These are phyloP conservation scores for Elongisporangium anandrum DNA, from an alignment of 352 stramenopile species.

Conservation along the genomic window DNA sequence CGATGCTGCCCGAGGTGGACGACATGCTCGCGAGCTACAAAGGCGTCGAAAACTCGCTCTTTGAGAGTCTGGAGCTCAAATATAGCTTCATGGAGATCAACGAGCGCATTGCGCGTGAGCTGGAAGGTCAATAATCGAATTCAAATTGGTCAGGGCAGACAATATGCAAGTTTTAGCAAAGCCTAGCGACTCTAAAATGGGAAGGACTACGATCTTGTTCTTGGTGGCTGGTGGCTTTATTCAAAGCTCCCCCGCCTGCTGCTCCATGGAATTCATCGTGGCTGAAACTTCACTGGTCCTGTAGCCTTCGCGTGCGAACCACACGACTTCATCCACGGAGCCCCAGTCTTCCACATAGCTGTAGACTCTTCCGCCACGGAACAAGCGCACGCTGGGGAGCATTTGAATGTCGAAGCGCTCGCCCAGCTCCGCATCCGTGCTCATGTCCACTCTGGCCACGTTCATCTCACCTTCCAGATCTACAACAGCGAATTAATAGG, in stretches of 20 bases:
- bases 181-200: background rate
- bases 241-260: background rate
- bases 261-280: background rate
- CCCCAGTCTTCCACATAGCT: background rate
- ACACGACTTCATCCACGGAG: background rate
- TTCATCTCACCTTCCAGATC: background rate
- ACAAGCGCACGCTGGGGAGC: background rate
- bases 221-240: background rate
- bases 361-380: background rate
- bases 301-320: background rate
- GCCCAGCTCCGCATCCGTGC: background rate
- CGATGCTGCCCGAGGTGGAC: constrained; percentile 63
- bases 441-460: background rate
- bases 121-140: constrained; percentile 5
- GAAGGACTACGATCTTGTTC: too few relatives aligned
- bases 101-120: constrained; percentile 29
- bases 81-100: constrained; percentile 76
- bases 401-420: background rate
- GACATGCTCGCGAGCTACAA: constrained; percentile 71
- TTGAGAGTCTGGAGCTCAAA: constrained; percentile 81
- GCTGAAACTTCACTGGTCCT: background rate
- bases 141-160: background rate
- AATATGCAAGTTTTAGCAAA: background rate
- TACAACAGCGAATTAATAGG: background rate
- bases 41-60: constrained; percentile 68